These are phyloP conservation scores for Aspergillus fructus DNA, from an alignment of 2,329 filamentous ascomycete species.

Conservation along the genomic window DNA sequence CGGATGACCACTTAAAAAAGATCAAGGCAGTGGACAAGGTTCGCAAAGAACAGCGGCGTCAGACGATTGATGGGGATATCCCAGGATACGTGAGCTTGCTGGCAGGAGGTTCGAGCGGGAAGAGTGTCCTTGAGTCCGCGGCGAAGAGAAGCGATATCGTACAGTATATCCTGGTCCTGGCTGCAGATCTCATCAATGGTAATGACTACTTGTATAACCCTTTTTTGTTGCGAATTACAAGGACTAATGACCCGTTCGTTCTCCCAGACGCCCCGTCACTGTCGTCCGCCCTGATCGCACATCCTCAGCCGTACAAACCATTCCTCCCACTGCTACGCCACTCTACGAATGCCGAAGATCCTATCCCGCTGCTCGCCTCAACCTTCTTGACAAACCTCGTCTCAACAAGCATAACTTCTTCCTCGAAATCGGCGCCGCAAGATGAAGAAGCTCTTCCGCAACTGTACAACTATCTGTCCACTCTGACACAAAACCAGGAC, in stretches of 20 bases:
- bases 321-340: constrained; percentile 83
- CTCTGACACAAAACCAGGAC: constrained; percentile 79
- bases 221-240: not conserved
- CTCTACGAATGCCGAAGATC: constrained; percentile 78
- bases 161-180: constrained; percentile 89
- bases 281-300: constrained; percentile 71
- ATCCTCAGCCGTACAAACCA: constrained; percentile 69
- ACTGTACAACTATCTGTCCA: constrained; percentile 82
- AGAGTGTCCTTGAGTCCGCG: constrained; percentile 81
- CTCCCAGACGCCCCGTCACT: constrained; percentile 73
- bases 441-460: constrained; percentile 76
- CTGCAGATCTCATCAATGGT: constrained; percentile 86
- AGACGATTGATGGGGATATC: constrained; percentile 76
- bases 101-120: constrained; percentile 64
- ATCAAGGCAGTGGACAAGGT: constrained; percentile 97
- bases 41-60: constrained; percentile 82
- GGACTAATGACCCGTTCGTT: not conserved
- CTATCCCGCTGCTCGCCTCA: constrained; percentile 85
- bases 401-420: constrained; percentile 59
- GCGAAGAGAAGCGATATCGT: constrained; percentile 85
- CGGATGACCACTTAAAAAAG: constrained; percentile 88
- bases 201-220: constrained; percentile 21
- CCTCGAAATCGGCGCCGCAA: constrained; percentile 59
- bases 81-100: constrained; percentile 79
- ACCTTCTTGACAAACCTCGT: constrained; percentile 81